Conservation (phyloP, 495 filamentous ascomycete genomes). For the Aspergillus cavernicola region DNA sequence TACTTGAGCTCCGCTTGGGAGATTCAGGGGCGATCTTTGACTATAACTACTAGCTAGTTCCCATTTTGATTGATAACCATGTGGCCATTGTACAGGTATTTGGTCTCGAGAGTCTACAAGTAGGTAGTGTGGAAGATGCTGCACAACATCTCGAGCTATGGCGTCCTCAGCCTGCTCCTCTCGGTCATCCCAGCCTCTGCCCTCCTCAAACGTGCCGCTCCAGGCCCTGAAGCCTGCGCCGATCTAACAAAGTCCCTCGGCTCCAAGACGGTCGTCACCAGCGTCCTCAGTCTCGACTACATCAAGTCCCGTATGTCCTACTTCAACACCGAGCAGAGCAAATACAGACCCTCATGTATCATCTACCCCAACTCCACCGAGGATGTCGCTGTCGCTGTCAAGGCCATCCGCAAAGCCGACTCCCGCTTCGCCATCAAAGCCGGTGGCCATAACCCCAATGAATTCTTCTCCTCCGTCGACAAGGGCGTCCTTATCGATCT, state of each 20-base stretch:
- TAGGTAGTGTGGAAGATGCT: background rate
- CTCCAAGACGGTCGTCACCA: slow-evolving; percentile 3
- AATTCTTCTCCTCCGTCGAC: slow-evolving; percentile 12
- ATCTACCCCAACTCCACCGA: slow-evolving; percentile 3
- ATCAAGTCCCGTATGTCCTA: background rate
- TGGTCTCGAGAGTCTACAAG: no score
- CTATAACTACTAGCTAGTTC: no score
- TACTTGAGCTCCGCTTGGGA: no score
- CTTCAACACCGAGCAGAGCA: slow-evolving; percentile 13
- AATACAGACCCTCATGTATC: slow-evolving; percentile 1
- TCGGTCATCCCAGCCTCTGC: background rate
- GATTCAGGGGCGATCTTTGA: no score
- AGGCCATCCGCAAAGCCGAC: slow-evolving; percentile 1
- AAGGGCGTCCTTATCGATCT: slow-evolving; percentile 10
- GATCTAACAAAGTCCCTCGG: slow-evolving; percentile 1
- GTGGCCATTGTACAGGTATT: no score
- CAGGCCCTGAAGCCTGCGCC: slow-evolving; percentile 5
- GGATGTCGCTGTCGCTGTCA: slow-evolving; percentile 1
- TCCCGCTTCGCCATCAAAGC: slow-evolving; percentile 11
- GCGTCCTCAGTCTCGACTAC: background rate
- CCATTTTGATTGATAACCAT: no score
- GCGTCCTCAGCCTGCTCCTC: background rate
- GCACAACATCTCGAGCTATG: background rate
- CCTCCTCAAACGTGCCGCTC: background rate
- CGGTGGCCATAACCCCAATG: slow-evolving; percentile 11